Conservation (phyloP, 305 asterid genomes). For the Fraxinus baroniana region DNA sequence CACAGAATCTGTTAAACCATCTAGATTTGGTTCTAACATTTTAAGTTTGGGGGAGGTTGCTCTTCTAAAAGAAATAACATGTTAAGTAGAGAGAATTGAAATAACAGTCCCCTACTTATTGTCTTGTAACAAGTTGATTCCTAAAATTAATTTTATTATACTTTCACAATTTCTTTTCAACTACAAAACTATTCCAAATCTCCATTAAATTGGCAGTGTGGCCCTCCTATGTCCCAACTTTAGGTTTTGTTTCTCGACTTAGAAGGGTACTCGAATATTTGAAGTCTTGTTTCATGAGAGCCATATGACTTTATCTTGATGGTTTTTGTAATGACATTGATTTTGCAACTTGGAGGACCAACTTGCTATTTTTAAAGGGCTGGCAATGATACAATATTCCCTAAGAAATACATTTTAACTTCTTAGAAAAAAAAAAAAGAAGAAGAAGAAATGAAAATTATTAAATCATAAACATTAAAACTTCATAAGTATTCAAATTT, state of each 20-base stretch:
- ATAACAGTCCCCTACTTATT: neutral
- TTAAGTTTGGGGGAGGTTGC: neutral
- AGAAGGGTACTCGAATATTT: neutral
- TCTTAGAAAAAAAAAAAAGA: neutral
- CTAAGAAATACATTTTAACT: neutral
- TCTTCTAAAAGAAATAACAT: neutral
- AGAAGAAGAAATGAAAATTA: neutral
- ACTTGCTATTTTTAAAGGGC: neutral
- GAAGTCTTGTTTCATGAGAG: no score
- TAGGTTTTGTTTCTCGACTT: neutral
- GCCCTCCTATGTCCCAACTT: neutral
- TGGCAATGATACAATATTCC: neutral
- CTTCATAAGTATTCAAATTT: slow-evolving; percentile 10
- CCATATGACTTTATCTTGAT: no score
- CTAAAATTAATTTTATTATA: neutral
- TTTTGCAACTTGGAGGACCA: neutral
- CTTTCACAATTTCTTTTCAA: neutral
- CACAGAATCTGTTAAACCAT: neutral
- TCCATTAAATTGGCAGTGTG: neutral
- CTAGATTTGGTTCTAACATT: neutral
- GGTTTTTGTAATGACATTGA: neutral
- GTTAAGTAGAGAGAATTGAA: neutral
- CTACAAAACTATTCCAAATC: neutral
- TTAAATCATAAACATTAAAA: neutral
- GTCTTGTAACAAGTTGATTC: neutral